Evolutionary conservation across 768 basidiomycete species (phyloP).

Genomic region (Mycena chlorophos): DNA sequence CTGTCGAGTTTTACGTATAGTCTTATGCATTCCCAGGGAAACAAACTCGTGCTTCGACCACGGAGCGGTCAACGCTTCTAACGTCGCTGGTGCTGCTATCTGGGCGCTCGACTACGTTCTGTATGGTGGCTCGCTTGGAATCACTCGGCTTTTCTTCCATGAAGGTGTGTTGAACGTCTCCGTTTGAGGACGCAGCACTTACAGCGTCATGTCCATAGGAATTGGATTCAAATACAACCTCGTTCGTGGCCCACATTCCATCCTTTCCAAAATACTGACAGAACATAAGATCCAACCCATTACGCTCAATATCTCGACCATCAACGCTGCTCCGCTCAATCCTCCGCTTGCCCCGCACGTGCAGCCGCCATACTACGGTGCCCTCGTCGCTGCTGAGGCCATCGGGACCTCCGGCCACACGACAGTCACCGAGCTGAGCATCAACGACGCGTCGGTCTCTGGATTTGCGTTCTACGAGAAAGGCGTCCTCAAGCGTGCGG

Average conservation of each 20-base stretch:
- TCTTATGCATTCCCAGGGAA: too few relatives aligned
- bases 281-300: slow-evolving; percentile 58
- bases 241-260: slow-evolving; percentile 33
- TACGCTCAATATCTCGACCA: slow-evolving; percentile 54
- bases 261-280: neutral
- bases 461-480: slow-evolving; percentile 66
- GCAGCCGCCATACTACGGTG: slow-evolving; percentile 67
- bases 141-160: slow-evolving; percentile 61
- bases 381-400: slow-evolving; percentile 43
- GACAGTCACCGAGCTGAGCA: slow-evolving; percentile 46
- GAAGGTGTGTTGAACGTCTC: too few relatives aligned
- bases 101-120: slow-evolving; percentile 42
- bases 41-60: slow-evolving; percentile 14
- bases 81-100: slow-evolving; percentile 68
- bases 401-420: slow-evolving; percentile 48
- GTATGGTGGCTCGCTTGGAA: slow-evolving; percentile 36
- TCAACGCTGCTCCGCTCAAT: slow-evolving; percentile 53
- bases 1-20: too few relatives aligned
- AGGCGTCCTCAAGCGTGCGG: slow-evolving; percentile 42
- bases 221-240: slow-evolving; percentile 73
- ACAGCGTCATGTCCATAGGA: too few relatives aligned
- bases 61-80: slow-evolving; percentile 59
- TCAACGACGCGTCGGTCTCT: slow-evolving; percentile 48
- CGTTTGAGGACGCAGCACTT: too few relatives aligned
- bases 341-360: slow-evolving; percentile 57